A percentile compares a stretch with the other conserved stretches of the same genome.
Evolutionary conservation across 2,329 filamentous ascomycete genomes (phyloP).

Genomic region (Pestalotiopsis sp.): DNA sequence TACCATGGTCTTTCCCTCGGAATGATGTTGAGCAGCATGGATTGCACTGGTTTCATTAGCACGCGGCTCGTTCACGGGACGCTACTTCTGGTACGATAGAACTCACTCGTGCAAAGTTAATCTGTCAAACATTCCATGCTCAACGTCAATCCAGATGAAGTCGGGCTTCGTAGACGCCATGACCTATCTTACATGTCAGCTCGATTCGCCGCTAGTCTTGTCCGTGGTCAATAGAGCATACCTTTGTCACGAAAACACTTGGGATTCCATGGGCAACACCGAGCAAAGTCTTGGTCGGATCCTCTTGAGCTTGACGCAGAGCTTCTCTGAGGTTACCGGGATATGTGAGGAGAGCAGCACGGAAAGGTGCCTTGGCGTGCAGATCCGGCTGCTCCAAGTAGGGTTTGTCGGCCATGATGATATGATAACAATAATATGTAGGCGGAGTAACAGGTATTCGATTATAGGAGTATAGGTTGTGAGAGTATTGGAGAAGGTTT

Average conservation of each 20-base stretch:
- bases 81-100: too few species aligned
- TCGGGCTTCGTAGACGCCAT: slow-evolving; percentile 20
- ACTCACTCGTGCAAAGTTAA: slow-evolving; percentile 20
- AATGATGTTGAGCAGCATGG: slow-evolving; percentile 25
- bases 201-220: not conserved
- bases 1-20: slow-evolving; percentile 25
- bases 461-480: not conserved
- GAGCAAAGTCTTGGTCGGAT: slow-evolving; percentile 21
- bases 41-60: slow-evolving; percentile 17
- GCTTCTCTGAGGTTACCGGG: slow-evolving; percentile 19
- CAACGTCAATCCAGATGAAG: slow-evolving; percentile 24
- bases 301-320: slow-evolving; percentile 16
- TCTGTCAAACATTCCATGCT: slow-evolving; percentile 20
- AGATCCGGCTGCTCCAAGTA: slow-evolving; percentile 19
- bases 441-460: not conserved
- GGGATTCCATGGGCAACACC: slow-evolving; percentile 21
- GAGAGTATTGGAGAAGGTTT: not conserved
- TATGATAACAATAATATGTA: not conserved
- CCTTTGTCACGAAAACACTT: slow-evolving; percentile 21
- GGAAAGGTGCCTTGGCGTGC: slow-evolving; percentile 18
- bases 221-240: not conserved
- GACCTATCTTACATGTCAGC: slow-evolving; percentile 9
- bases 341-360: slow-evolving; percentile 19
- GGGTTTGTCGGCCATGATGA: slow-evolving; percentile 14
- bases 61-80: not conserved